Base-by-base conservation (phyloP, 2,329 filamentous ascomycete genomes). In the Monilinia polystroma region DNA sequence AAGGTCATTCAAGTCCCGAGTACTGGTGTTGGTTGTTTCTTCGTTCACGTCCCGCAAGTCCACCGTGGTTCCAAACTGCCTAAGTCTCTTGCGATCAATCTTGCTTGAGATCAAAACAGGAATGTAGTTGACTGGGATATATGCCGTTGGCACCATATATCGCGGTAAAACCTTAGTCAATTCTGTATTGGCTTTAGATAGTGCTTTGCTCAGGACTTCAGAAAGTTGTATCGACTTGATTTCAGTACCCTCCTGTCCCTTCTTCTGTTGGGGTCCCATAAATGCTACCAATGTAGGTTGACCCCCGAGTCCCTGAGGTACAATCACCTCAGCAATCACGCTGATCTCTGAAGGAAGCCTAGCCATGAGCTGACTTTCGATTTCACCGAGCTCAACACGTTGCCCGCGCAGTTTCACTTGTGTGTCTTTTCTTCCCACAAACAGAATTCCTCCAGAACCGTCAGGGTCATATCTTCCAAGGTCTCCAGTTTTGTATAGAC, bases 401-500 rank as follows among this genome's bases (percentile, higher is more conserved):
- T 85, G 88, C 35, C 90, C 90, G 14, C 83, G 81, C 38, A 90
- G 78, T 76, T 91, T 91, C 65, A 89, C 84, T 75, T 88, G 87
- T n/a, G 83, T 83, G 72, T 90, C 88, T 70, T 87, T 88, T 59
- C 89, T 81, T 20, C 87, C 87, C 51, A 88, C 79, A 68, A 86
- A 87, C 6, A 63, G 1, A 58, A 64, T 64, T 11, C 82, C 76
- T 51, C 88, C 81, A 8, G 80, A 80, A n/a, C 73, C 76, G 60
- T 87, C 82, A 0, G 77, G 74, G 54, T 84, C 79, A 65, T 87
- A 85, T 35, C 79, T 79, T 0, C 84, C 85, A 0, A 88, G 77
- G 69, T 89, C 86, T 0, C 86, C 86, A 0, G 86, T 87, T 71
- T 84, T 85, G 73, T 88, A 88, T 2, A 88, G 71, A 5, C 82